These are phyloP conservation scores for Ilex asprella DNA, from an alignment of 257 asterid genomes.

Conservation along the genomic window DNA sequence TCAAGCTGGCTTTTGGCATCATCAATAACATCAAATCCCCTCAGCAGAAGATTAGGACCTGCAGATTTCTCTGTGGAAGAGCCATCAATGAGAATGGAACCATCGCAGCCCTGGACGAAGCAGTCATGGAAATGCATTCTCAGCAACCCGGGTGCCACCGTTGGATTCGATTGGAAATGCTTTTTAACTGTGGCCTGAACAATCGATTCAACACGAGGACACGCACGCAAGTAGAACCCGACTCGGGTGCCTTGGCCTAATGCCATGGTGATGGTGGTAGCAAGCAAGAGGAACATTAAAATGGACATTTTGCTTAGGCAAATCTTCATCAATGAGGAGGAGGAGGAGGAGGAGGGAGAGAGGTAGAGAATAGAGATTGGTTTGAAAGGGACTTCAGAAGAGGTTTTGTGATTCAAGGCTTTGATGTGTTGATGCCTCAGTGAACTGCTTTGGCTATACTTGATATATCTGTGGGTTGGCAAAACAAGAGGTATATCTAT, in stretches of 20 bases:
- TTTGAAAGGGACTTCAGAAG: too few species aligned
- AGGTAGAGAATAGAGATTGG: too few species aligned
- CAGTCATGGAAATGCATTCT: constrained; percentile 92
- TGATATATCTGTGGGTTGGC: too few species aligned
- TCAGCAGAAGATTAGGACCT: constrained; percentile 29
- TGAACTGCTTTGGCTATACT: too few species aligned
- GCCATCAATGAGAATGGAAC: constrained; percentile 62
- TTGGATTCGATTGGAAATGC: constrained; percentile 36
- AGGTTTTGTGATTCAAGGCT: too few species aligned
- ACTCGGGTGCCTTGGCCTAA: constrained; percentile 64
- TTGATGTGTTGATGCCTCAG: too few species aligned
- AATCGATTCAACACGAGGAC: constrained; percentile 61
- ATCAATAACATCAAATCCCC: constrained; percentile 68
- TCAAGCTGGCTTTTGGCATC: constrained; percentile 74
- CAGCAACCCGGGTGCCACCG: constrained; percentile 61
- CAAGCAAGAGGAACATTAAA: constrained; percentile 13
- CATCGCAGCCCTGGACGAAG: constrained; percentile 88
- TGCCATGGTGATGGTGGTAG: constrained; percentile 21
- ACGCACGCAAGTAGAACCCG: constrained; percentile 59
- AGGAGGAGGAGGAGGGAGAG: too few species aligned
- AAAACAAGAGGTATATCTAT: too few species aligned
- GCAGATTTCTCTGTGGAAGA: constrained; percentile 47
- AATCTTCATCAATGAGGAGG: too few species aligned
- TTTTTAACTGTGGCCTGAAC: constrained; percentile 48
- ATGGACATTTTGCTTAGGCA: background rate